Evolutionary conservation across 2,329 filamentous ascomycete genomes (phyloP), one percentile per base, ranked within the genome.

Genomic region (Arthrobotrys musiformis): DNA sequence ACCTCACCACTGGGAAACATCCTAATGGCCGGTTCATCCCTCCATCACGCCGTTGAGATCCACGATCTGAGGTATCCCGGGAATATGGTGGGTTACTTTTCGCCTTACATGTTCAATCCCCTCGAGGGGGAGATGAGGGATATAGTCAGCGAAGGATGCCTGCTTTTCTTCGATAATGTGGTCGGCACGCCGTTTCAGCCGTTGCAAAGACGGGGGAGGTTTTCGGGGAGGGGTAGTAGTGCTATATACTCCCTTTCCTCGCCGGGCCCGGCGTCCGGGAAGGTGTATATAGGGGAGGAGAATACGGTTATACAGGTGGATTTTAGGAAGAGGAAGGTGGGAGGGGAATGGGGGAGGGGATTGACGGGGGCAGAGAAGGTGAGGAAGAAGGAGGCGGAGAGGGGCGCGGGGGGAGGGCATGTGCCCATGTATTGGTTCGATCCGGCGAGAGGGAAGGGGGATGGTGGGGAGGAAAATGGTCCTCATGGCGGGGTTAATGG

Each of bases 371-470:
- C 19, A 6, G 69, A 73, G 52, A 67, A 73, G 28, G 54, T 73
- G 3, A 67, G 30, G n/a, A 73, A 73, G 42, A 67, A 66, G 40
- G 50, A 60, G 40, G 33, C 50, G 19, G 60, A 72, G 48, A 64
- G 40, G 13, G 37, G 30, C 3, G 15, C 26, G 11, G n/a, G 1
- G 48, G 15, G 9, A 19, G 33, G 42, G 26, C 22, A n/a, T 28
- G 30, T 61, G 8, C 61, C 66, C 17, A 58, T 77, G 66, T 77
- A 77, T 40, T 70, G 58, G 66, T 77, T 61, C 52, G 63, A 69
- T 58, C 17, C 17, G 17, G 62, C 24, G 30, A 74, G 56, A 26
- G 19, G 56, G 37, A 48, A 9, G 37, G 48, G 9, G 26, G 22
- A 9, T 11, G 37, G 33, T 1, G 19, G n/a, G 1, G 63, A n/a